Conservation (phyloP, 495 filamentous ascomycete species). For the Aspergillus funiculosus region DNA sequence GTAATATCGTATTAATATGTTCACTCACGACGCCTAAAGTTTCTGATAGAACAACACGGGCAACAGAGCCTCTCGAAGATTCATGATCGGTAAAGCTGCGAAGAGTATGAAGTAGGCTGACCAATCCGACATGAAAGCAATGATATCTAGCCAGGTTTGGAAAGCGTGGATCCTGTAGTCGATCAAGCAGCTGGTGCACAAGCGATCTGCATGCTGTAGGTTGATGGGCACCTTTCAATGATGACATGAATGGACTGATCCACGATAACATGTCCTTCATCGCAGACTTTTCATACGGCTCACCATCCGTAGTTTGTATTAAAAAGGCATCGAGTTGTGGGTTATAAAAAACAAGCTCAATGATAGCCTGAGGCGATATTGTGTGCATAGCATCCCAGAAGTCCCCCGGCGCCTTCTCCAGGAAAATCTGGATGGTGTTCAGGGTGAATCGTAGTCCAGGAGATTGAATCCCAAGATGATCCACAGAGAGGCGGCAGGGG, state of each 20-base stretch:
- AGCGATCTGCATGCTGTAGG: conserved; percentile 67
- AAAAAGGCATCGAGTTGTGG: conserved; percentile 60
- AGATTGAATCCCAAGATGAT: conserved; percentile 61
- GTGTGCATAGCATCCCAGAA: conserved; percentile 85
- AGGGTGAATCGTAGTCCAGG: conserved; percentile 57
- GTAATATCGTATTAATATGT: conserved; percentile 42
- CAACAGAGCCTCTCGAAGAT: conserved; percentile 44
- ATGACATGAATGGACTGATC: conserved; percentile 68
- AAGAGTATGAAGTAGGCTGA: conserved; percentile 46
- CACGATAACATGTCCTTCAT: conserved; percentile 62
- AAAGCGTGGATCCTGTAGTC: conserved; percentile 50
- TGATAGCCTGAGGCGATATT: conserved; percentile 65
- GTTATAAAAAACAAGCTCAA: conserved; percentile 71
- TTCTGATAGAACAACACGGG: conserved; percentile 48
- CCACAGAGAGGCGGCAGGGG: conserved; percentile 67
- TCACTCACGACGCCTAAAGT: conserved; percentile 47
- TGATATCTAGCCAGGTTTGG: conserved; percentile 40
- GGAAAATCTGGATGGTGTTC: conserved; percentile 56
- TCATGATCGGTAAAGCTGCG: conserved; percentile 48
- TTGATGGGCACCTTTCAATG: conserved; percentile 63
- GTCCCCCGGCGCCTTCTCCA: conserved; percentile 66
- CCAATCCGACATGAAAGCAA: conserved; percentile 49
- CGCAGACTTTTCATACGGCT: conserved; percentile 49
- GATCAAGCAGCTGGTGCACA: conserved; percentile 60
- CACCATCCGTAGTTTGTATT: conserved; percentile 47